phyloP scores from a whole-genome alignment of 1,284 basidiomycete species.

The Trichosporon sp. region DNA sequence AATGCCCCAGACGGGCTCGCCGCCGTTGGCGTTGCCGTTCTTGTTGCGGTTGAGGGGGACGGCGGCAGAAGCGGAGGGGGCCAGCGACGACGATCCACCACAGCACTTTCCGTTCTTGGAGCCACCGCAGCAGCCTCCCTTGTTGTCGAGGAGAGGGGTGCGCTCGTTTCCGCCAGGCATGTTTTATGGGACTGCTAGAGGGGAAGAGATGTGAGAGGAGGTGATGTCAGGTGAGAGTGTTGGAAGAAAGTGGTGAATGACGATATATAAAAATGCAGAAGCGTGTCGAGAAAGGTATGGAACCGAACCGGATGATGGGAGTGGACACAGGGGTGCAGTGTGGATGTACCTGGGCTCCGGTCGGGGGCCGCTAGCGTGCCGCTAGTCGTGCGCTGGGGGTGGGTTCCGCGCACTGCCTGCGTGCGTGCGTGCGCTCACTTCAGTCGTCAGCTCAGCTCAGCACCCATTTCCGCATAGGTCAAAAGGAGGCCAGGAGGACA shows the following conservation, averaged over 20 bases:
- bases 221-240: not conserved
- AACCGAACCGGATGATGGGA: not conserved
- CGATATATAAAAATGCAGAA: not conserved
- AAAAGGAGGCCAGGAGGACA: no score
- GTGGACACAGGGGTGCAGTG: no score
- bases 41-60: conserved; percentile 19
- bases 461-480: no score
- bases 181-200: not conserved
- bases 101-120: conserved; percentile 18
- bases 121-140: conserved; percentile 16
- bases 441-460: no score
- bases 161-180: conserved; percentile 13
- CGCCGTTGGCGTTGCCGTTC: conserved; percentile 3
- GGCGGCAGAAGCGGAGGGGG: conserved; percentile 5
- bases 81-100: conserved; percentile 6
- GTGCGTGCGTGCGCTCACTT: no score
- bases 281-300: not conserved
- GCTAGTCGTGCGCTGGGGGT: no score
- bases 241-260: not conserved
- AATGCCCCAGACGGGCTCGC: conserved; percentile 17
- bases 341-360: not conserved
- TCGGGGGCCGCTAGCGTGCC: not conserved
- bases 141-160: conserved; percentile 15
- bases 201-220: not conserved
- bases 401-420: not conserved